These are phyloP conservation scores for Oenanthe javanica DNA, from an alignment of 140 eudicot genomes.

Conservation along the genomic window DNA sequence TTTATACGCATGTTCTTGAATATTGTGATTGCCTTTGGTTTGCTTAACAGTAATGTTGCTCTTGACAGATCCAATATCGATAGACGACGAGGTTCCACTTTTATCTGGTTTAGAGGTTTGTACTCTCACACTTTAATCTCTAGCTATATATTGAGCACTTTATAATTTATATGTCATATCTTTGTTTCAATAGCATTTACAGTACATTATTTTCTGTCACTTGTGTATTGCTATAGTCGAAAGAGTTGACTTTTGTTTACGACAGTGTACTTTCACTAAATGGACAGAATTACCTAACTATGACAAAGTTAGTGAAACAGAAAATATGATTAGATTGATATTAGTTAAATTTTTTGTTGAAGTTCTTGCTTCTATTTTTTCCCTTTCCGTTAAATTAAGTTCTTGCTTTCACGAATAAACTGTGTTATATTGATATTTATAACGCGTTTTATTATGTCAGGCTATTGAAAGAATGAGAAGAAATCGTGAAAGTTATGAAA, in stretches of 20 bases:
- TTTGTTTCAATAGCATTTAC: background rate
- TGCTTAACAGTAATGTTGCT: background rate
- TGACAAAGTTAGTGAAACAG: background rate
- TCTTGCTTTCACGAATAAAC: background rate
- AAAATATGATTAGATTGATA: background rate
- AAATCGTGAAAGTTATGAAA: constrained; percentile 36
- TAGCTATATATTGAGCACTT: background rate
- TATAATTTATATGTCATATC: background rate
- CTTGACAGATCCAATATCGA: constrained; percentile 32
- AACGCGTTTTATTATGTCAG: constrained; percentile 20
- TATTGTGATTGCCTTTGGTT: background rate
- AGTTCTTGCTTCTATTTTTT: background rate
- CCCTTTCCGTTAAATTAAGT: background rate
- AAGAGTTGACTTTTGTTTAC: background rate
- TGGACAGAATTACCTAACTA: background rate
- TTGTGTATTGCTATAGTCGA: background rate
- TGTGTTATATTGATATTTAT: background rate
- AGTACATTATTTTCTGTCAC: background rate
- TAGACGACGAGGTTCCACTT: constrained; percentile 57
- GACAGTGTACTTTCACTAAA: background rate
- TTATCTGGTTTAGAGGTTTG: constrained; percentile 75
- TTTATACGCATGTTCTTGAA: background rate
- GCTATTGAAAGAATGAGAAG: constrained; percentile 56
- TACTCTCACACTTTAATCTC: background rate
- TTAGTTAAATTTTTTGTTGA: background rate